Evolutionary conservation across 257 asterid species (phyloP).

Genomic region (Nicotiana undulata): DNA sequence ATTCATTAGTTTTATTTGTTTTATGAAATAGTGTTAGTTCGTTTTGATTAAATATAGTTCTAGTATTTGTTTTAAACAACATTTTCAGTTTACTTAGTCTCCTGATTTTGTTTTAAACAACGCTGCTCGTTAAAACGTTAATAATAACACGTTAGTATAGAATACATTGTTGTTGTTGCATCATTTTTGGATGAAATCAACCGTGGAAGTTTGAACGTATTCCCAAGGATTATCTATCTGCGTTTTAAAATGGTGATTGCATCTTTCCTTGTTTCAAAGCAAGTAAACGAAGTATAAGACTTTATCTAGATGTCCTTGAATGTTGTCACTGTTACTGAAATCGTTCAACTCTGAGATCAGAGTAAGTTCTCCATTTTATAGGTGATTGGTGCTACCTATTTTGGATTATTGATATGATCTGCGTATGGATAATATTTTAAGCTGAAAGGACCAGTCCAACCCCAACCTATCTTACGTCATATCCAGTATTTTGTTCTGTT

Average conservation of each 20-base stretch:
- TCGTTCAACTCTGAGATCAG: neutral
- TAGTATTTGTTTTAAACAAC: too few species aligned
- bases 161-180: too few species aligned
- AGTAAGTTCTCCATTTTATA: neutral
- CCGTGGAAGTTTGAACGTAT: neutral
- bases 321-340: neutral
- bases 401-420: neutral
- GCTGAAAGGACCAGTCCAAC: neutral
- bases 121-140: too few species aligned
- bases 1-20: too few species aligned
- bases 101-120: too few species aligned
- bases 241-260: neutral
- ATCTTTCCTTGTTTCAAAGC: neutral
- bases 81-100: too few species aligned
- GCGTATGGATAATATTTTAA: neutral
- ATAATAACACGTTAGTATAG: too few species aligned
- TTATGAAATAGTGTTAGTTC: too few species aligned
- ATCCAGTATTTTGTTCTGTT: neutral
- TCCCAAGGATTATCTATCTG: neutral
- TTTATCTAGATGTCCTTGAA: neutral
- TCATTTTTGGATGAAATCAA: neutral
- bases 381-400: neutral
- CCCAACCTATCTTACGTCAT: neutral
- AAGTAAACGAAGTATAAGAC: neutral
- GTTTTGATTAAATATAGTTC: too few species aligned